phyloP scores from a whole-genome alignment of 192 early-diverging fungal species.

The Podila verticillata region DNA sequence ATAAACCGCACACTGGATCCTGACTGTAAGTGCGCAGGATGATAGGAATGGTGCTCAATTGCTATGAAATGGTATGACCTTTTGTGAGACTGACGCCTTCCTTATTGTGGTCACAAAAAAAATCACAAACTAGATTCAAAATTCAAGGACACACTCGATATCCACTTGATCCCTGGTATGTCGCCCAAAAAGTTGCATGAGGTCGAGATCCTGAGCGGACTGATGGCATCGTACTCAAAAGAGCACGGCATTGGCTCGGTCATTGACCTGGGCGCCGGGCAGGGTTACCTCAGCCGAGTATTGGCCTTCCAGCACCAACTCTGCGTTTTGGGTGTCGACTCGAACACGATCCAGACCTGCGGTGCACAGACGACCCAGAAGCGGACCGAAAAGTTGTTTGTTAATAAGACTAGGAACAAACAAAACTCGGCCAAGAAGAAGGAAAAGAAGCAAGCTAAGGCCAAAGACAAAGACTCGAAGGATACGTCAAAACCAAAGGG shows the following conservation, averaged over 20 bases:
- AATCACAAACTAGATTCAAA: conserved; percentile 20
- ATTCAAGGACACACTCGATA: conserved; percentile 56
- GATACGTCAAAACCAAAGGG: background rate
- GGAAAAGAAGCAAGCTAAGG: conserved; percentile 3
- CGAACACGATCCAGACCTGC: conserved; percentile 74
- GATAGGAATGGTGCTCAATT: background rate
- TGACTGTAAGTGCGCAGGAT: conserved; percentile 30
- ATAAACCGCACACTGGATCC: conserved; percentile 39
- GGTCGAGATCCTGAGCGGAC: conserved; percentile 64
- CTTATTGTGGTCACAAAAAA: background rate
- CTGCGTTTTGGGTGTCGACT: conserved; percentile 76
- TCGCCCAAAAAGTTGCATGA: conserved; percentile 78
- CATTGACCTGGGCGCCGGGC: conserved; percentile 82
- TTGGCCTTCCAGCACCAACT: conserved; percentile 73
- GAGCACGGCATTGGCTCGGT: conserved; percentile 57
- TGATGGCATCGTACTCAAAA: conserved; percentile 66
- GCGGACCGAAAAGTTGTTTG: conserved; percentile 58
- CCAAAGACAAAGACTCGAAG: background rate
- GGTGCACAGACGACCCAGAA: conserved; percentile 72
- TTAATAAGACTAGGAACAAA: conserved; percentile 39
- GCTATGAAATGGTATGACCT: background rate
- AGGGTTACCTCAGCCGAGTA: conserved; percentile 76
- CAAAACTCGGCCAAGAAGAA: background rate
- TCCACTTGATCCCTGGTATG: conserved; percentile 75
- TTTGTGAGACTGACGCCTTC: background rate